Evolutionary conservation across 2,329 filamentous ascomycete species (phyloP).

Genomic region (Botrytis elliptica): DNA sequence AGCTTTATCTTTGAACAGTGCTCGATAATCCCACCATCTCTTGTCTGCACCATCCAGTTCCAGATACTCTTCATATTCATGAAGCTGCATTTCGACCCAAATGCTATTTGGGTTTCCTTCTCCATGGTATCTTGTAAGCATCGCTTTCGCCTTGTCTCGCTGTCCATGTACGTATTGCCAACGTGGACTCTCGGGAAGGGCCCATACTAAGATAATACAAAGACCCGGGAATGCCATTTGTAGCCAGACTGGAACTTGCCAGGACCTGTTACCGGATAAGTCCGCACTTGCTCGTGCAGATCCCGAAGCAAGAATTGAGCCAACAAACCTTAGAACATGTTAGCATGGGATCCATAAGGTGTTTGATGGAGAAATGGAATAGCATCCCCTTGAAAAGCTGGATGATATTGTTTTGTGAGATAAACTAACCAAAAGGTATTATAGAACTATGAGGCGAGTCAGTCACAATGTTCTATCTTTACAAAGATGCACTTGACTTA

Average conservation of each 20-base stretch:
- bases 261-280: slow-evolving; percentile 42
- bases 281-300: slow-evolving; percentile 51
- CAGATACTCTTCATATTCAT: slow-evolving; percentile 50
- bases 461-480: not conserved
- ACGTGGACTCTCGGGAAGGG: slow-evolving; percentile 49
- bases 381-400: no score
- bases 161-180: slow-evolving; percentile 44
- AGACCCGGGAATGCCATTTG: slow-evolving; percentile 52
- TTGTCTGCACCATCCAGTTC: slow-evolving; percentile 53
- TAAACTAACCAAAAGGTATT: slow-evolving; percentile 34
- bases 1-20: slow-evolving; percentile 50
- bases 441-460: slow-evolving; percentile 25
- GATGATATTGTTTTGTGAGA: not conserved
- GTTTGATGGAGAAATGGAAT: not conserved
- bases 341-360: not conserved
- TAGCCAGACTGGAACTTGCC: slow-evolving; percentile 52
- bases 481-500: not conserved
- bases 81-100: slow-evolving; percentile 51
- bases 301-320: slow-evolving; percentile 53
- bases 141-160: slow-evolving; percentile 39
- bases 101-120: slow-evolving; percentile 50
- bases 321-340: slow-evolving; percentile 44
- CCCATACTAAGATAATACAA: slow-evolving; percentile 46
- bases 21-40: slow-evolving; percentile 55
- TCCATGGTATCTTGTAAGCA: slow-evolving; percentile 51